A percentile compares a stretch with the other conserved stretches of the same genome.
Evolutionary conservation across 2,329 filamentous ascomycete species (phyloP).

Genomic region (Pseudocercospora fijiensis): DNA sequence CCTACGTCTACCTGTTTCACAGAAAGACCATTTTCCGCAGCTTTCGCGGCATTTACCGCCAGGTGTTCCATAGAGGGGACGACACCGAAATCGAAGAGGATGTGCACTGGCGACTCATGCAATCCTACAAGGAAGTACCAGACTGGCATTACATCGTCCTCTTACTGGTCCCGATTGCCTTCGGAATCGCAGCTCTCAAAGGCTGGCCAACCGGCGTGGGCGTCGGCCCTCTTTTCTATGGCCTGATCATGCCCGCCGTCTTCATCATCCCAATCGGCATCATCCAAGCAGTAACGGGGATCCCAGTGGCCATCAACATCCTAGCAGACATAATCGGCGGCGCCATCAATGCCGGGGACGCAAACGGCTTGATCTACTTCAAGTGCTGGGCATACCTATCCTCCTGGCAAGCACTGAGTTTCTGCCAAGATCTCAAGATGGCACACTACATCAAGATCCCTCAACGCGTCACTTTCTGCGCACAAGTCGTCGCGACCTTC

Average conservation of each 20-base stretch:
- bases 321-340: conserved; percentile 77
- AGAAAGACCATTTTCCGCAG: conserved; percentile 7
- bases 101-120: conserved; percentile 81
- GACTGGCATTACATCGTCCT: conserved; percentile 65
- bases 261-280: conserved; percentile 82
- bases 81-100: conserved; percentile 55
- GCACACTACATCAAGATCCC: conserved; percentile 86
- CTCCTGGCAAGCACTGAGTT: conserved; percentile 72
- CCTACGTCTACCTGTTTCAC: conserved; percentile 15
- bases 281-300: conserved; percentile 87
- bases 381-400: conserved; percentile 60
- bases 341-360: conserved; percentile 76
- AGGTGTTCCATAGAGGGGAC: neutral
- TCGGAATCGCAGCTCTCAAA: conserved; percentile 22
- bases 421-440: conserved; percentile 80
- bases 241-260: conserved; percentile 1
- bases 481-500: conserved; percentile 72
- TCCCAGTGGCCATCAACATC: conserved; percentile 23
- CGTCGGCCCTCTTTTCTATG: conserved; percentile 82
- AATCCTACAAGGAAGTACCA: conserved; percentile 75
- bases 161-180: conserved; percentile 17
- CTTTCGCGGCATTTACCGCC: conserved; percentile 9
- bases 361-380: conserved; percentile 83
- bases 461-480: conserved; percentile 69
- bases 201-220: conserved; percentile 70